Conservation (phyloP, 805 yeast genomes). For the Candida coquimbonensis region DNA sequence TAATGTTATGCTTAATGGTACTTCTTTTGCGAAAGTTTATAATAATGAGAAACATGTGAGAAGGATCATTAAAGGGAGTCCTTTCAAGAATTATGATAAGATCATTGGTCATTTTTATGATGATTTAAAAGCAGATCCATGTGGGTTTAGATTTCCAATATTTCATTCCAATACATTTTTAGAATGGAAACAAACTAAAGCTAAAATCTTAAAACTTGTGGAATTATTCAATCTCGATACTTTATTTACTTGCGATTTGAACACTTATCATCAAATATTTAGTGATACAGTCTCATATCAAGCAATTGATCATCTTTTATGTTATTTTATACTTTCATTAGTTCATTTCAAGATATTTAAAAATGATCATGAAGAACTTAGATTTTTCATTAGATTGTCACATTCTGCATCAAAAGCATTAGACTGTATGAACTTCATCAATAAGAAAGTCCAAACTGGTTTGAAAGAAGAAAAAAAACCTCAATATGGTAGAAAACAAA, state of each 20-base stretch:
- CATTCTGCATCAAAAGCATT: background rate
- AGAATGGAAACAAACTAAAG: background rate
- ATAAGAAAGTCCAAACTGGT: background rate
- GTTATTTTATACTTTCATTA: background rate
- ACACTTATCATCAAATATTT: background rate
- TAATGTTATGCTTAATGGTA: background rate
- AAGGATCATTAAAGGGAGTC: background rate
- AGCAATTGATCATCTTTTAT: background rate
- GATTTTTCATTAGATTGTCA: background rate
- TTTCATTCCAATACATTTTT: background rate
- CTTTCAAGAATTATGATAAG: background rate
- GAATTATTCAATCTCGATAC: background rate
- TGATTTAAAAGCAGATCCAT: background rate
- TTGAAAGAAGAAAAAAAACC: background rate
- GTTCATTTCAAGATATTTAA: conserved; percentile 1
- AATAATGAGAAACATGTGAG: background rate
- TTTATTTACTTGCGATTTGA: background rate
- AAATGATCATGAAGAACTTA: background rate
- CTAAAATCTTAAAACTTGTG: background rate
- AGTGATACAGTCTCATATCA: background rate
- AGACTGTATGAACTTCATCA: background rate
- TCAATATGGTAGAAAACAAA: background rate
- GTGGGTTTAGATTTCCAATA: background rate
- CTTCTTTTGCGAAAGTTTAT: background rate
- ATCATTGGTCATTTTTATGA: background rate